These are phyloP conservation scores for Beauveria sp. DNA, from an alignment of 2,329 filamentous ascomycete genomes.

Conservation along the genomic window DNA sequence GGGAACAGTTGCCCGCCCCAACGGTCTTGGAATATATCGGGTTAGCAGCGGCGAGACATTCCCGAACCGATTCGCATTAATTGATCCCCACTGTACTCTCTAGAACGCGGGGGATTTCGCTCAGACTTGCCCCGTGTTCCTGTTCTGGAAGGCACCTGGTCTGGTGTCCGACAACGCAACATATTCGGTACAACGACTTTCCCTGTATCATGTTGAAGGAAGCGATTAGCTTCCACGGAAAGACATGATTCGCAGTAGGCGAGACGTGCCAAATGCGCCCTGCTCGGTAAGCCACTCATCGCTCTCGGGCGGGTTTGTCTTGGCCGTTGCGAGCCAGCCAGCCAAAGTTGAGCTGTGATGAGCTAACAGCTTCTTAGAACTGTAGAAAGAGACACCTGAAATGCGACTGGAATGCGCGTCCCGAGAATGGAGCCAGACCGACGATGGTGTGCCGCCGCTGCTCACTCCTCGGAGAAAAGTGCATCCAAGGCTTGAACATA, in stretches of 20 bases:
- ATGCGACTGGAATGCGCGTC: neutral
- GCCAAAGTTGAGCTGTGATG: neutral
- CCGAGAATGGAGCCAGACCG: neutral
- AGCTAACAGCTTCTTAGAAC: neutral
- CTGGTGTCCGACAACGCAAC: neutral
- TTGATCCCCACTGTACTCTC: no score
- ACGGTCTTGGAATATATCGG: no score
- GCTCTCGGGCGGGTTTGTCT: neutral
- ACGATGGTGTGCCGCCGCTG: neutral
- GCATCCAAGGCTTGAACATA: neutral
- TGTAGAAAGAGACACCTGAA: neutral
- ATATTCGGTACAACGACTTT: neutral
- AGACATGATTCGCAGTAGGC: neutral
- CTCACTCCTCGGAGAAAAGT: neutral
- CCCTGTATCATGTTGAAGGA: neutral
- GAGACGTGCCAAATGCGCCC: neutral
- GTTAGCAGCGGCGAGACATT: no score
- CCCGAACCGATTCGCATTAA: no score
- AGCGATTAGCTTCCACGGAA: neutral
- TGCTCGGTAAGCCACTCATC: neutral
- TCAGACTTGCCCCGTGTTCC: no score
- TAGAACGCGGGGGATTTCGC: no score
- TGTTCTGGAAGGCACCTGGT: neutral
- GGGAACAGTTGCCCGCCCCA: no score
- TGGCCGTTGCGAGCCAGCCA: neutral